Base-by-base conservation (phyloP, 176 grass and related monocot genomes). In the Elaeis guineensis region DNA sequence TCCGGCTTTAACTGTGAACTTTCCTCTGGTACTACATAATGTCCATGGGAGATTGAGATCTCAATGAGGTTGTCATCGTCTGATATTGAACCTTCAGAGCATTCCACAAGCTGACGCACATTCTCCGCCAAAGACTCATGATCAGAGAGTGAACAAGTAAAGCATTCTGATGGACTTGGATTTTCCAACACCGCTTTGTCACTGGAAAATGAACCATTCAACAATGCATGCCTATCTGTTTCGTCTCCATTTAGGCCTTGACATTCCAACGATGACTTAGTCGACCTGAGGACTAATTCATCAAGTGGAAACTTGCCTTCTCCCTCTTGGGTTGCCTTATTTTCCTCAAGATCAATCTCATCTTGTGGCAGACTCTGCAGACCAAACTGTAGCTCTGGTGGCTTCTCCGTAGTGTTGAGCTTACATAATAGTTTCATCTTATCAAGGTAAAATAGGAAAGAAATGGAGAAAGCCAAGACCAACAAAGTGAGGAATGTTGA, bases 1-100 rank as follows among this genome's bases (percentile, higher is more conserved):
- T 77, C 77, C 28, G 68, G 52, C 55, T 73, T 62, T 23, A 62
- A 81, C 49, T 21, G 21, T 50, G 57, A 29, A 16, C 66, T 67
- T 52, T 51, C 53, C 57, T 32, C 5, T 65, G 81, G 69, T 25
- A 69, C 77, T 58, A 78, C 57, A 23, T 72, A 74, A 54, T 88
- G 54, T 1, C 80, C 80, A 62, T 81, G 77, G 6, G 76, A 73
- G 56, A 93, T 68, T 21, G 73, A 78, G 65, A 93, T 93, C 66
- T 93, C 89, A 51, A 93, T 93, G 19, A 93, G 84, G 70, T 77
- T 93, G 32, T 93, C 88, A 0, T 85, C 86, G 50, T 89, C 84
- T 17, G 72, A 75, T 25, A 65, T 56, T n/a, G 72, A 66, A 24
- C 65, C 25, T 26, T 62, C 53, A 6, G 72, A 75, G 21, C 51